Evolutionary conservation across 2,329 filamentous ascomycete genomes (phyloP), one percentile per base, ranked within the genome.

Genomic region (Aspergillus sp.): DNA sequence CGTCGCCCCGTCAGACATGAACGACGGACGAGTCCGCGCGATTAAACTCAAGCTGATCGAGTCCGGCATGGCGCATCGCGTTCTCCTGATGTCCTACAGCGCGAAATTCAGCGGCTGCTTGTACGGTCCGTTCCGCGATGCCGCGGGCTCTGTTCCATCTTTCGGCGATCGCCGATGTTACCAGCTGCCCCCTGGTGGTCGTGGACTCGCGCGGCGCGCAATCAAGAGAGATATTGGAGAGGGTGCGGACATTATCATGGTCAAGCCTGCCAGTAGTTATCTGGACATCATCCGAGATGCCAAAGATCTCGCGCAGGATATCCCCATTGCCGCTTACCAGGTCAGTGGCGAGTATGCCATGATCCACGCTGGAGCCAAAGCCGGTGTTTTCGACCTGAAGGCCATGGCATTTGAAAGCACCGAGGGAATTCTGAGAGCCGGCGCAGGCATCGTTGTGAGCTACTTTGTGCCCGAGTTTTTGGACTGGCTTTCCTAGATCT

Each of bases 21-120:
- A 97, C 71, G 94, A 99, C 70, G 94, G 94, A 24, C 88, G 94
- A 59, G 95, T 99, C 65, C 89, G 93, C 53, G 93, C 92, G 56
- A 99, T 99, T 73, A 99, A 99, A 80, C 82, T 96, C 49, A 97
- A 96, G 79, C 80, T 99, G 57, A 97, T 97, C 53, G 93, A 97
- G 73, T 87, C 91, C 53, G 93, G 93, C 49, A 89, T 97, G 62
- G 88, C 92, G 6, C 94, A 99, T 77, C 87, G 88, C 69, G 88
- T 93, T 11, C 82, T 95, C 50, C 81, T 99, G 55, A 97, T 99
- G 94, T 96, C 91, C 4, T 99, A 99, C 75, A 91, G 91, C 13
- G 94, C 94, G 66, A 99, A 99, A 72, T 99, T 99, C 76, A 93
- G 89, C 19, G 94, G 94, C 43, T 97, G 92, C 70, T 77, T 97